Conservation (phyloP, 1,284 basidiomycete genomes). For the Wolfiporia cocos region DNA sequence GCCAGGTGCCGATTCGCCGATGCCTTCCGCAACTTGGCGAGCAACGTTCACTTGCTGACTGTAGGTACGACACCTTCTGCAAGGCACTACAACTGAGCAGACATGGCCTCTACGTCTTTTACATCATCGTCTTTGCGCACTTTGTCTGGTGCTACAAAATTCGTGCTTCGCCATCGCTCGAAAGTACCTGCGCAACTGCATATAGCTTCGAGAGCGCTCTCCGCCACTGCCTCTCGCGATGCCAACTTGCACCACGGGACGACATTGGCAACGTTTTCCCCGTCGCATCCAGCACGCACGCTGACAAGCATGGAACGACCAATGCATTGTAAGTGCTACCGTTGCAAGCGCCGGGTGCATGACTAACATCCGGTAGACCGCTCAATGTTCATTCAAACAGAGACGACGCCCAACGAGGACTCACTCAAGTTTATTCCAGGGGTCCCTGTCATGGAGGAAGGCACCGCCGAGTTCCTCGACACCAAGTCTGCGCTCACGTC, state of each 20-base stretch:
- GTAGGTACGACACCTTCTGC: no score
- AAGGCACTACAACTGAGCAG: no score
- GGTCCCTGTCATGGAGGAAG: slow-evolving; percentile 70
- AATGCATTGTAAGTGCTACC: slow-evolving; percentile 16
- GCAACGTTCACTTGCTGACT: no score
- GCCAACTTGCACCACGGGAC: slow-evolving; percentile 27
- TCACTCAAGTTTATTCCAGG: slow-evolving; percentile 98
- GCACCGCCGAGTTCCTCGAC: slow-evolving; percentile 93
- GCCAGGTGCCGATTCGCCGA: no score
- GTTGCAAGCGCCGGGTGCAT: not conserved
- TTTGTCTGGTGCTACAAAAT: slow-evolving; percentile 5
- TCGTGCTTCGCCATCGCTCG: not conserved
- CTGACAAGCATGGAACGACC: slow-evolving; percentile 10
- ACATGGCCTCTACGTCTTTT: no score
- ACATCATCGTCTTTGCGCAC: slow-evolving; percentile 16
- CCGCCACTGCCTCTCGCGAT: slow-evolving; percentile 14
- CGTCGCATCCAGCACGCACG: slow-evolving; percentile 18
- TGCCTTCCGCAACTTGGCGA: no score
- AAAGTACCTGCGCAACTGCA: not conserved
- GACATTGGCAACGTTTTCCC: slow-evolving; percentile 32
- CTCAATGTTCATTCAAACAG: slow-evolving; percentile 97
- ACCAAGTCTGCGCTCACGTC: slow-evolving; percentile 79
- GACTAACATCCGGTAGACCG: slow-evolving; percentile 44
- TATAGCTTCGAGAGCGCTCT: slow-evolving; percentile 12
- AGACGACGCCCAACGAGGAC: slow-evolving; percentile 95